Evolutionary conservation across 2,329 filamentous ascomycete genomes (phyloP), one percentile per base, ranked within the genome.

Genomic region (Myriosclerotinia curreyana): DNA sequence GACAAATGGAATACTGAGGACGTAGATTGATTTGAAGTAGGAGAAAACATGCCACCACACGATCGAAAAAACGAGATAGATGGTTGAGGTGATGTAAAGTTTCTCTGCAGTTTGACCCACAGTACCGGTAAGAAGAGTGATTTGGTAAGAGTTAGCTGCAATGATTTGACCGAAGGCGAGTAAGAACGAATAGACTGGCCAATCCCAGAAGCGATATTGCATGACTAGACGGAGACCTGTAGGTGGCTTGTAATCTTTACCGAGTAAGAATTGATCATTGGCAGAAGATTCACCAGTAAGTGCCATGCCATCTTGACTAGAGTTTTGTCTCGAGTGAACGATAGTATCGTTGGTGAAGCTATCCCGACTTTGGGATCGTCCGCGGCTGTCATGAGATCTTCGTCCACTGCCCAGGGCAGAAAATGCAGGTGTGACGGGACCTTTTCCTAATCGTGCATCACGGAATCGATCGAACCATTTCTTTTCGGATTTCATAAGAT

Each of bases 71-170:
- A 77, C 76, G 6, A 86, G 77, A 69, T 88, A 88, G 28, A 86
- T 82, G 9, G 78, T 80, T 0, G 84, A 84, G 44, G 87, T 82
- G 56, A 80, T 79, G 74, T 88, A 88, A 0, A 88, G 77, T 70
- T 86, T 83, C 40, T 76, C 74, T 5, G 85, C 82, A 2, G 81
- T 80, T 72, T 88, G 80, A 63, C 83, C 85, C 25, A 85, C 78
- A 69, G 86, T 81, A 22, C 86, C 86, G 0, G 84, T 86, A 25
- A 89, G 78, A n/a, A 89, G 78, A 0, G 85, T 87, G 71, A 89
- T 84, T 71, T 89, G 86, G 74, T 88, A 88, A 0, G 84, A 87
- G 74, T 87, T 88, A 64, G 84, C 83, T 1, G 86, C 83, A 58
- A 88, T 82, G 66, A 88, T 83, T 70, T 88, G 85, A 28, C 83